Evolutionary conservation across 257 asterid genomes (phyloP).

Genomic region (Plantago major): DNA sequence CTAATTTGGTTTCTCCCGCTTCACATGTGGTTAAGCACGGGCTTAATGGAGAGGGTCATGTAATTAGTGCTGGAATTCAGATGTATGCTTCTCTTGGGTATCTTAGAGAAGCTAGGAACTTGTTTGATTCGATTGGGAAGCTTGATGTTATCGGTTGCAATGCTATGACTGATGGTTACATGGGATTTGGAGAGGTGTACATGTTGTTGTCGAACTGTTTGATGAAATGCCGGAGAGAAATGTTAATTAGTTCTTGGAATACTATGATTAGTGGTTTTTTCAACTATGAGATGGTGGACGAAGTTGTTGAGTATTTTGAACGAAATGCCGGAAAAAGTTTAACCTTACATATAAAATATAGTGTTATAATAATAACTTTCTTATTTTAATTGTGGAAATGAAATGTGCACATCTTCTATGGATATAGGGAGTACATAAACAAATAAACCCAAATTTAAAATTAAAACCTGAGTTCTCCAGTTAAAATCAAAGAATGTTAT

Average conservation of each 20-base stretch:
- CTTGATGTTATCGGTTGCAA: slow-evolving; percentile 41
- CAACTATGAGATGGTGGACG: slow-evolving; percentile 27
- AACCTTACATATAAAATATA: too few species aligned
- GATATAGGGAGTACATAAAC: too few species aligned
- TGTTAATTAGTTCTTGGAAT: slow-evolving; percentile 43
- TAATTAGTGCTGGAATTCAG: too few species aligned
- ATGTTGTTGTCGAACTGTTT: slow-evolving; percentile 22
- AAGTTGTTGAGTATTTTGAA: slow-evolving; percentile 35
- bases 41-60: too few species aligned
- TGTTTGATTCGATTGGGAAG: slow-evolving; percentile 24
- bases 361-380: too few species aligned
- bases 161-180: slow-evolving; percentile 47
- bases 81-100: slow-evolving; percentile 32
- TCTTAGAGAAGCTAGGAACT: slow-evolving; percentile 27
- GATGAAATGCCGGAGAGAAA: slow-evolving; percentile 25
- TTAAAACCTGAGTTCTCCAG: too few species aligned
- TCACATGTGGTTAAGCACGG: too few species aligned
- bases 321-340: slow-evolving; percentile 36
- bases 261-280: slow-evolving; percentile 38
- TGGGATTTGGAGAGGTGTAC: slow-evolving; percentile 33
- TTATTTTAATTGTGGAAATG: too few species aligned
- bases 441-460: too few species aligned
- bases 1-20: too few species aligned
- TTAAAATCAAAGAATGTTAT: too few species aligned
- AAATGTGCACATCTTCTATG: too few species aligned